A percentile compares a stretch with the other conserved stretches of the same genome.
Conservation (phyloP, 2,329 filamentous ascomycete species). For the Paecilomyces niveus region DNA sequence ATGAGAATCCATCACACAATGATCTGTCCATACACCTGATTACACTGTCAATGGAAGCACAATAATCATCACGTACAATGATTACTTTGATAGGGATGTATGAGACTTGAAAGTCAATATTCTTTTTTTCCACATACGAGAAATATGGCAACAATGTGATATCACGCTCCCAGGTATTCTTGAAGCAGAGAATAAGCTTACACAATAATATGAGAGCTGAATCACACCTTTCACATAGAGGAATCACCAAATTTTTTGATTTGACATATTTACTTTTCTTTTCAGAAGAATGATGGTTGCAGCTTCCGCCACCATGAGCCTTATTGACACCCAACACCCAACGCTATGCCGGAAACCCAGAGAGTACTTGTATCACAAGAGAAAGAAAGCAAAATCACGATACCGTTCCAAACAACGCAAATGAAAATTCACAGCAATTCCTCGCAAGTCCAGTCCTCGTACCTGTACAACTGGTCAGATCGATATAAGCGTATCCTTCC, state of each 20-base stretch:
- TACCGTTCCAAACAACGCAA: conserved; percentile 15
- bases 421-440: conserved; percentile 59
- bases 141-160: too few relatives aligned
- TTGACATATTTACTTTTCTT: conserved; percentile 13
- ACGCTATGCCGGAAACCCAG: conserved; percentile 31
- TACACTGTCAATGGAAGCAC: background rate
- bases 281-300: conserved; percentile 2
- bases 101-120: too few relatives aligned
- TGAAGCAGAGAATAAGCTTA: too few relatives aligned
- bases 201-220: background rate
- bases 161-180: too few relatives aligned
- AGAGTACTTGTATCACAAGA: background rate
- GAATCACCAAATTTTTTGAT: conserved; percentile 11
- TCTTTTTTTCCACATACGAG: too few relatives aligned
- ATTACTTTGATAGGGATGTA: too few relatives aligned
- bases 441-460: conserved; percentile 99
- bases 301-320: conserved; percentile 9
- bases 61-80: too few relatives aligned
- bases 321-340: conserved; percentile 30
- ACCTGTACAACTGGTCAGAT: conserved; percentile 47
- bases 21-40: background rate
- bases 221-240: background rate
- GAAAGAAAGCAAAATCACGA: conserved; percentile 12
- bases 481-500: background rate
- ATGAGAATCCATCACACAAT: background rate